Evolutionary conservation across 176 grass and related monocot species (phyloP), one percentile per base, ranked within the genome.

Genomic region (Sorghum bicolor): DNA sequence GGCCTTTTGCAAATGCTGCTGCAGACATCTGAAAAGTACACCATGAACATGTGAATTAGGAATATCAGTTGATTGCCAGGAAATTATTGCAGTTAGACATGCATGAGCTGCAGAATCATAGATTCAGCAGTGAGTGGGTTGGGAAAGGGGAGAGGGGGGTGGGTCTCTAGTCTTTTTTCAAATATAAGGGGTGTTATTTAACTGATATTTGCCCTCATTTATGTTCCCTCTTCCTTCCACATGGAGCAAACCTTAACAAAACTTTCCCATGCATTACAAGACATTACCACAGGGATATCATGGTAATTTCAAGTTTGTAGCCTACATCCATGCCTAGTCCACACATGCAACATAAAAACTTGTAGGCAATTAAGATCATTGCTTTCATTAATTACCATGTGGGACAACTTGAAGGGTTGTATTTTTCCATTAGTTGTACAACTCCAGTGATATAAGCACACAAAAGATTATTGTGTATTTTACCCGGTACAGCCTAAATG

Each of bases 1-100:
- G 96, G 38, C 96, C 96, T 94, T 99, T 99, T 41, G 96, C 96
- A 96, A 99, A 99, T 84, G 96, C 96, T 69, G 96, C 93, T 53
- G 96, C 96, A 70, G 96, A 99, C 96, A 99, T 99, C 93, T 99
- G 83, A 75, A 50, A 60, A 47, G 20, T 48, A 68, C 24, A 87
- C 48, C 34, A 57, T 78, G 52, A 83, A 63, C 12, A 83, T 60
- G 33, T 45, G 11, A 66, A 47, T 82, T 33, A 60, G 24, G 29
- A 75, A 67, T 29, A 58, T 57, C 34, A 41, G 70, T 81, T 69
- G 31, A 81, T 65, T 82, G 63, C 55, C 33, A 82, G 19, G 28
- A 86, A 85, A 76, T 37, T 4, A 76, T 60, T 6, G 68, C 25
- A 37, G 1, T 38, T 77, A n/a, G 63, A 52, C 40, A 43, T 69